These are phyloP conservation scores for Cyclanthera cordifolia DNA, from an alignment of 306 rosid species.

Conservation along the genomic window DNA sequence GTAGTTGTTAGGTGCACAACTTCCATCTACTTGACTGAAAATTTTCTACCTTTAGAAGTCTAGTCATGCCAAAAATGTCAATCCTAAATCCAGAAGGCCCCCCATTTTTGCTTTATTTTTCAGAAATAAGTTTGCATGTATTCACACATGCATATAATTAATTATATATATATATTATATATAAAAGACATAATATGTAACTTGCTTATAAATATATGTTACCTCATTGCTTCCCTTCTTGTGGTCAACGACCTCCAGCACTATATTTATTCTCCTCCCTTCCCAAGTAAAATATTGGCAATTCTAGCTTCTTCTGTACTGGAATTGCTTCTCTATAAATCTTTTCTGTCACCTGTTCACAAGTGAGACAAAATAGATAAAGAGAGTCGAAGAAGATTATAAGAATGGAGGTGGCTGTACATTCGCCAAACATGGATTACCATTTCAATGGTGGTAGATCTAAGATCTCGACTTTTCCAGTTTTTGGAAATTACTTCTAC, in stretches of 20 bases:
- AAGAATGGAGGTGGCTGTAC: conserved; percentile 42
- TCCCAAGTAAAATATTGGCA: not conserved
- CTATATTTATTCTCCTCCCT: not conserved
- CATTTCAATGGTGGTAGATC: conserved; percentile 33
- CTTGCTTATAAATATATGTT: conserved; percentile 1
- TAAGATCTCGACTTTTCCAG: conserved; percentile 36
- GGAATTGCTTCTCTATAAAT: conserved; percentile 6
- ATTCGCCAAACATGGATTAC: conserved; percentile 34
- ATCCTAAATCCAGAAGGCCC: conserved; percentile 9
- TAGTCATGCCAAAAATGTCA: conserved; percentile 1
- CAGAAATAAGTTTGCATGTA: not conserved
- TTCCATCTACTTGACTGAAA: conserved; percentile 1
- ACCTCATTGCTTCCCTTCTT: conserved; percentile 3
- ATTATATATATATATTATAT: no score
- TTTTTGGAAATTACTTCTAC: conserved; percentile 37
- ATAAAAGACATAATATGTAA: not conserved
- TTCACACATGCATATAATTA: not conserved
- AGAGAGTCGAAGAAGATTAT: not conserved
- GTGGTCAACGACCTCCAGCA: conserved; percentile 5
- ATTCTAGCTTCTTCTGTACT: not conserved
- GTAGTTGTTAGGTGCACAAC: conserved; percentile 9
- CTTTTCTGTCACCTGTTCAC: not conserved
- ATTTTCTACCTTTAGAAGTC: not conserved
- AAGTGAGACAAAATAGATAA: not conserved
- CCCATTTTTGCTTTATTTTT: not conserved